These are phyloP conservation scores for Catenaria anguillulae DNA, from an alignment of 371 early-diverging fungal species.

Conservation along the genomic window DNA sequence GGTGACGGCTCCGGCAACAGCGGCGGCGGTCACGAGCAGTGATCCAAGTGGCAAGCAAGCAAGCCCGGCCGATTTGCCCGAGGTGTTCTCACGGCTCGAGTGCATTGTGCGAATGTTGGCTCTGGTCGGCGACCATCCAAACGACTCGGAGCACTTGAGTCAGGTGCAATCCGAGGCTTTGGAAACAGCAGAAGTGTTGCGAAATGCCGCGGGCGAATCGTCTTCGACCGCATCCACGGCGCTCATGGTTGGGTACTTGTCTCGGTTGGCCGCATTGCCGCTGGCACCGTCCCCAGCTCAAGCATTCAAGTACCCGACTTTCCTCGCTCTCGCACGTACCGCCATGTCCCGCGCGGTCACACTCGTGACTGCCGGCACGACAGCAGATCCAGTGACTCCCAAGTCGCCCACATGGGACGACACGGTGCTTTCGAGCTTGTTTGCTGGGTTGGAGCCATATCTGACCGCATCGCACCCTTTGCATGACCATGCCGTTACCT, in stretches of 20 bases:
- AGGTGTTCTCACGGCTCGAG: neutral
- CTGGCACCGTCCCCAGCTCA: slow-evolving; percentile 16
- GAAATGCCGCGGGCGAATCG: neutral
- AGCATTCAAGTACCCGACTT: slow-evolving; percentile 19
- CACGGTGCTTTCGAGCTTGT: neutral
- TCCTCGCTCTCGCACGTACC: slow-evolving; percentile 18
- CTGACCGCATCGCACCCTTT: slow-evolving; percentile 2
- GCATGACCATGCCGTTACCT: slow-evolving; percentile 7
- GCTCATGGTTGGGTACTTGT: too few species aligned
- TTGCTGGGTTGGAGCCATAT: neutral
- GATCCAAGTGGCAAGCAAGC: too few species aligned
- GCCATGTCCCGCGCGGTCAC: slow-evolving; percentile 1
- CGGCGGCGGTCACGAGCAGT: too few species aligned
- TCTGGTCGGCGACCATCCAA: neutral
- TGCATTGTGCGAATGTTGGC: neutral
- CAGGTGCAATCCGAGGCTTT: neutral
- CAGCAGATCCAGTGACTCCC: too few species aligned
- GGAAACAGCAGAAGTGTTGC: neutral
- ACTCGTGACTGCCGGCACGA: too few species aligned
- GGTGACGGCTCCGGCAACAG: too few species aligned
- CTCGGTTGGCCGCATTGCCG: too few species aligned
- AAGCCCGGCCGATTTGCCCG: too few species aligned
- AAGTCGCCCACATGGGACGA: too few species aligned
- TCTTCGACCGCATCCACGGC: too few species aligned
- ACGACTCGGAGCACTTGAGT: neutral